These are phyloP conservation scores for Zasmidium citrigriseum DNA, from an alignment of 2,329 filamentous ascomycete genomes.

Conservation along the genomic window DNA sequence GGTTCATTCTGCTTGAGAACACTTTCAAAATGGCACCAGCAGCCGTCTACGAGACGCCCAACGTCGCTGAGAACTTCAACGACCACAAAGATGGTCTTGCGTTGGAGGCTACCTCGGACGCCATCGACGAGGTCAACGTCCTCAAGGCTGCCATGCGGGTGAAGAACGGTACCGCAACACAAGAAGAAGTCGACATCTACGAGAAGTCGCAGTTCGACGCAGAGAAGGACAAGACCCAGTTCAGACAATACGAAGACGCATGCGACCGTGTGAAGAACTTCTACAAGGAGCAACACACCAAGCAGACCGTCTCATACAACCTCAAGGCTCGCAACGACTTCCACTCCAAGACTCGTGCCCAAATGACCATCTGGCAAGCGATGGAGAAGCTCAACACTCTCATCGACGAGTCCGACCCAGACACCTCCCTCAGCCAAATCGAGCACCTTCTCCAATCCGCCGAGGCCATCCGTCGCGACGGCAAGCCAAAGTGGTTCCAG, in stretches of 20 bases:
- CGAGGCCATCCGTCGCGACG: slow-evolving; percentile 84
- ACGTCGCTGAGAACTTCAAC: slow-evolving; percentile 46
- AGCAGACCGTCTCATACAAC: slow-evolving; percentile 83
- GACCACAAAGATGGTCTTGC: slow-evolving; percentile 57
- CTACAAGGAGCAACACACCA: slow-evolving; percentile 71
- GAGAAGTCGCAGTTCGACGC: slow-evolving; percentile 68
- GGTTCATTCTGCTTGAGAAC: not conserved
- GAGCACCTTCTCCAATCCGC: slow-evolving; percentile 86
- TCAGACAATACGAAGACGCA: slow-evolving; percentile 80
- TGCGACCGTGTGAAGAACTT: slow-evolving; percentile 85
- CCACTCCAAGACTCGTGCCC: slow-evolving; percentile 65
- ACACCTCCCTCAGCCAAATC: slow-evolving; percentile 84
- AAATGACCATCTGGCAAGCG: slow-evolving; percentile 87
- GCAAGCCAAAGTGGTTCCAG: slow-evolving; percentile 82
- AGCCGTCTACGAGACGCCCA: slow-evolving; percentile 45
- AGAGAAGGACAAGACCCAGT: slow-evolving; percentile 75
- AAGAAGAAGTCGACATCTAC: slow-evolving; percentile 52
- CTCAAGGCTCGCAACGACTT: slow-evolving; percentile 74
- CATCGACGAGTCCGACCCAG: slow-evolving; percentile 87
- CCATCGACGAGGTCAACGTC: slow-evolving; percentile 62
- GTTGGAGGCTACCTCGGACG: slow-evolving; percentile 60
- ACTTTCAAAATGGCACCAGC: slow-evolving; percentile 45
- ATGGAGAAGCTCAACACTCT: slow-evolving; percentile 91
- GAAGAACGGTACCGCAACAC: slow-evolving; percentile 47
- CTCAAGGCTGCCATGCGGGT: slow-evolving; percentile 57